phyloP scores from a whole-genome alignment of 2,329 filamentous ascomycete genomes.

The Myriosclerotinia duriaeana region DNA sequence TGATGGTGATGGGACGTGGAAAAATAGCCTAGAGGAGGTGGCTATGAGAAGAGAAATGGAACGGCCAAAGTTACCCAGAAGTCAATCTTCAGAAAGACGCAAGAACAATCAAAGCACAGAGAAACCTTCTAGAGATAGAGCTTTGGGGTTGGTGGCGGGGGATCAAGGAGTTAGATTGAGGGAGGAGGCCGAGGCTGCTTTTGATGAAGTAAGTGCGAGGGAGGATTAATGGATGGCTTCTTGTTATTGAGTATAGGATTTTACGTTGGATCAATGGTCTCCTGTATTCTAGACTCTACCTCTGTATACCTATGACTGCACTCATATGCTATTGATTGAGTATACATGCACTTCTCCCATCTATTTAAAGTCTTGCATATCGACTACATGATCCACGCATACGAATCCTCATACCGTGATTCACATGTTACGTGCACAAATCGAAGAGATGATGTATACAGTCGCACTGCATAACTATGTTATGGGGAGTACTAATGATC shows the following conservation, averaged over 20 bases:
- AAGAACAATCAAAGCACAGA: conserved; percentile 5
- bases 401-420: background rate
- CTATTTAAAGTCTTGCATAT: background rate
- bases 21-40: background rate
- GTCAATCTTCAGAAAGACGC: conserved; percentile 4
- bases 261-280: background rate
- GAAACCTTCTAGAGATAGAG: conserved; percentile 14
- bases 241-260: background rate
- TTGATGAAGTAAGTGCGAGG: conserved; percentile 6
- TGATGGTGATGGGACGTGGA: conserved; percentile 1
- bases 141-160: conserved; percentile 19
- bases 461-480: too few relatives aligned
- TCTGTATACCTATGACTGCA: conserved; percentile 11
- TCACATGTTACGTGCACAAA: background rate
- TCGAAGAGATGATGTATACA: background rate
- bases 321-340: background rate
- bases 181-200: conserved; percentile 19
- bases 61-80: background rate
- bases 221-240: background rate
- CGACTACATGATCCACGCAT: background rate
- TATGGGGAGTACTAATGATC: too few relatives aligned
- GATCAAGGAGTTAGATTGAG: conserved; percentile 20
- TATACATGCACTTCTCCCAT: background rate
- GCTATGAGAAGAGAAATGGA: background rate
- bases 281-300: background rate